phyloP scores from a whole-genome alignment of 2,329 filamentous ascomycete genomes.

The Emericellopsis atlantica region DNA sequence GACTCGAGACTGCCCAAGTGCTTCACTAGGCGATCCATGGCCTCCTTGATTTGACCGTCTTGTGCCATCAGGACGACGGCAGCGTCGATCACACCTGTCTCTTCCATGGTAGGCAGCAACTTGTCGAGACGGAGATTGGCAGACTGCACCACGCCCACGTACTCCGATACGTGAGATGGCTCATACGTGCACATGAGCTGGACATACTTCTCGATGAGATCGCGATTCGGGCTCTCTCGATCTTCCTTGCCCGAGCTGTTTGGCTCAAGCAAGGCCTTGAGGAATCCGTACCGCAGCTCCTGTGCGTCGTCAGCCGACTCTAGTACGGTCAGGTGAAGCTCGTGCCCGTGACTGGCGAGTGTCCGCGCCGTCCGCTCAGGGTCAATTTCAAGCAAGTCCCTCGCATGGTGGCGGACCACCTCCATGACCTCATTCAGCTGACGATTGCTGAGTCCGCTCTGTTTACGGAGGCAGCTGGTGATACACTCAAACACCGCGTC shows the following conservation, averaged over 20 bases:
- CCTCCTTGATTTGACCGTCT: conserved; percentile 70
- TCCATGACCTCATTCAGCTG: conserved; percentile 60
- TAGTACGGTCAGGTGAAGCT: conserved; percentile 55
- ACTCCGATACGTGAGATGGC: conserved; percentile 70
- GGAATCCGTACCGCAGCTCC: conserved; percentile 61
- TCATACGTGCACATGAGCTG: conserved; percentile 85
- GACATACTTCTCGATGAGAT: conserved; percentile 73
- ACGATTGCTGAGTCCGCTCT: conserved; percentile 49
- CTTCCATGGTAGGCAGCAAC: conserved; percentile 78
- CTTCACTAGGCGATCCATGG: conserved; percentile 72
- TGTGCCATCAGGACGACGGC: conserved; percentile 83
- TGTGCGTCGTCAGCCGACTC: conserved; percentile 46
- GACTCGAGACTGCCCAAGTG: conserved; percentile 73
- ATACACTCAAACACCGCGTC: conserved; percentile 70
- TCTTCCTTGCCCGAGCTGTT: conserved; percentile 16
- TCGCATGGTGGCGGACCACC: conserved; percentile 53
- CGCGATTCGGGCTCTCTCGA: conserved; percentile 28
- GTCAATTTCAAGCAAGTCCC: conserved; percentile 54
- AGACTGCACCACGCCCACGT: conserved; percentile 63
- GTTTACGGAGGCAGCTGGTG: conserved; percentile 56
- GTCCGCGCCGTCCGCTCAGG: conserved; percentile 51
- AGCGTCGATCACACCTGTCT: conserved; percentile 81
- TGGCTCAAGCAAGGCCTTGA: conserved; percentile 63
- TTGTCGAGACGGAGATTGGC: conserved; percentile 68
- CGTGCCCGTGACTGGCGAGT: conserved; percentile 46